phyloP scores from a whole-genome alignment of 495 filamentous ascomycete genomes.

The Neurospora sp. region DNA sequence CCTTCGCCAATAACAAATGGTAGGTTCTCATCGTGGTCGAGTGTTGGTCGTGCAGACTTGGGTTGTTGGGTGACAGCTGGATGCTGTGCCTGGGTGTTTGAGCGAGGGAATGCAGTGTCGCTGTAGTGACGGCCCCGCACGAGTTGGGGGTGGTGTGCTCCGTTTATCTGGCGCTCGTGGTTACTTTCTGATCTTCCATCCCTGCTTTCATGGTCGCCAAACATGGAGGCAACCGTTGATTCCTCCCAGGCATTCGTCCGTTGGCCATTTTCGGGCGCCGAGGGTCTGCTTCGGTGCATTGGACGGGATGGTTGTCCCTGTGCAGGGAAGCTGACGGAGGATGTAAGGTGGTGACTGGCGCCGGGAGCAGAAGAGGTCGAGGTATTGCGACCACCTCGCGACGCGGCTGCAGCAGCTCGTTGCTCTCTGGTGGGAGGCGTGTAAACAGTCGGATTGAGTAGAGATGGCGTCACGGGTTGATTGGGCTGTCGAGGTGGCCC shows the following conservation, averaged over 20 bases:
- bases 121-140: slow-evolving; percentile 19
- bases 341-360: slow-evolving; percentile 6
- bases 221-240: slow-evolving; percentile 28
- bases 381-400: neutral
- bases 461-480: neutral
- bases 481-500: neutral
- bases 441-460: neutral
- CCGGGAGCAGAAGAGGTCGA: neutral
- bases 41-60: slow-evolving; percentile 7
- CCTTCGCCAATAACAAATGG: slow-evolving; percentile 25
- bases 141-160: neutral
- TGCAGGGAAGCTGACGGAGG: slow-evolving; percentile 10
- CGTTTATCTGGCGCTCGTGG: slow-evolving; percentile 14
- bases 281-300: slow-evolving; percentile 21
- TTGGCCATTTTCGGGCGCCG: slow-evolving; percentile 18
- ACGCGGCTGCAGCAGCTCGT: slow-evolving; percentile 1
- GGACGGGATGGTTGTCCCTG: slow-evolving; percentile 17
- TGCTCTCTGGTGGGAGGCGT: neutral
- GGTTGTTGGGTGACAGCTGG: neutral
- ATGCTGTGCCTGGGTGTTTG: slow-evolving; percentile 6
- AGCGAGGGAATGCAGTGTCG: slow-evolving; percentile 6
- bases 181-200: slow-evolving; percentile 17
- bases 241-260: slow-evolving; percentile 26
- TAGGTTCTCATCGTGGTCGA: slow-evolving; percentile 13
- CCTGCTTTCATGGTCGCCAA: slow-evolving; percentile 22